Percentiles rank a stretch among this genome's conserved stretches.
Evolutionary conservation across 768 basidiomycete species (phyloP).

Genomic region (Mycena latifolia): DNA sequence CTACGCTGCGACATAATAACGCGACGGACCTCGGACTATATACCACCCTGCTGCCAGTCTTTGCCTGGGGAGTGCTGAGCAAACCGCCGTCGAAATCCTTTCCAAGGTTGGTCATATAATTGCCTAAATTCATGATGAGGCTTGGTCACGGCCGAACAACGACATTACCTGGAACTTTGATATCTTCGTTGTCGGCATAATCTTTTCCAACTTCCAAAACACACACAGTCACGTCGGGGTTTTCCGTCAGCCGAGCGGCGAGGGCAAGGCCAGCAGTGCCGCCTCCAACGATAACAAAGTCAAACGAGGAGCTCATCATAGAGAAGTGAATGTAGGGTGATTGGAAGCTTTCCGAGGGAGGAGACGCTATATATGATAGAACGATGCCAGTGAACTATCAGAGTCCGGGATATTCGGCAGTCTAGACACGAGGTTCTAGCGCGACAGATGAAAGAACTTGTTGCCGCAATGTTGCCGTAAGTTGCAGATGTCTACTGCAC

Average conservation of each 20-base stretch:
- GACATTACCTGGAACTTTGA: conserved; percentile 11
- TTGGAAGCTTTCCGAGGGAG: too few relatives aligned
- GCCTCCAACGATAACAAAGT: conserved; percentile 32
- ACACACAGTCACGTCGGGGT: conserved; percentile 47
- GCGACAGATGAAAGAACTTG: too few relatives aligned
- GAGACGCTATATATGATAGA: too few relatives aligned
- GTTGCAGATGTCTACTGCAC: too few relatives aligned
- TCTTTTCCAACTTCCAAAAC: conserved; percentile 46
- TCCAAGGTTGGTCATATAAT: conserved; percentile 19
- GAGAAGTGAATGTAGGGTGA: too few relatives aligned
- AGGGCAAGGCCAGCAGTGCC: conserved; percentile 51
- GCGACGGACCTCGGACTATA: conserved; percentile 9
- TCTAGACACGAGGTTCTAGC: too few relatives aligned
- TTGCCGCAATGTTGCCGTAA: too few relatives aligned
- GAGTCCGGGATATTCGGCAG: too few relatives aligned
- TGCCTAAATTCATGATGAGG: conserved; percentile 6
- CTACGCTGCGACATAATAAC: background rate
- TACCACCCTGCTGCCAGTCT: background rate
- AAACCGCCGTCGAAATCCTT: conserved; percentile 19
- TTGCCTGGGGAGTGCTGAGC: conserved; percentile 12
- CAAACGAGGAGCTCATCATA: conserved; percentile 20
- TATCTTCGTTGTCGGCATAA: conserved; percentile 19
- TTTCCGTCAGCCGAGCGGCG: conserved; percentile 52
- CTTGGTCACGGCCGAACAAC: background rate
- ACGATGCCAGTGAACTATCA: too few relatives aligned